Evolutionary conservation across 176 grass and related monocot species (phyloP).

Genomic region (Triticum aestivum): IWGSC_CS_RefSeq_v2.1 NC_057802.1:600871050-600871549

Average conservation of each 20-base stretch:
- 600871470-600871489: too few species aligned
- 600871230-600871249: background rate
- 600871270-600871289: background rate
- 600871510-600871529: too few species aligned
- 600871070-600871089: background rate
- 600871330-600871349: background rate
- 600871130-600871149: constrained; percentile 15
- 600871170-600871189: constrained; percentile 37
- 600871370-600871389: background rate
- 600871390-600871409: background rate
- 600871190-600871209: constrained; percentile 56
- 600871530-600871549: too few species aligned
- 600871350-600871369: background rate
- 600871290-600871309: background rate
- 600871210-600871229: constrained; percentile 21
- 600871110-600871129: background rate
- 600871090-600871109: background rate
- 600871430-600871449: too few species aligned
- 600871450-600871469: too few species aligned
- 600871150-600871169: constrained; percentile 28
- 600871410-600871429: background rate
- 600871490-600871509: too few species aligned
- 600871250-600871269: background rate
- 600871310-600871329: background rate
- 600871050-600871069: constrained; percentile 57